phyloP scores from a whole-genome alignment of 108 stramenopile genomes.

The Cylindrotheca closterium region DNA sequence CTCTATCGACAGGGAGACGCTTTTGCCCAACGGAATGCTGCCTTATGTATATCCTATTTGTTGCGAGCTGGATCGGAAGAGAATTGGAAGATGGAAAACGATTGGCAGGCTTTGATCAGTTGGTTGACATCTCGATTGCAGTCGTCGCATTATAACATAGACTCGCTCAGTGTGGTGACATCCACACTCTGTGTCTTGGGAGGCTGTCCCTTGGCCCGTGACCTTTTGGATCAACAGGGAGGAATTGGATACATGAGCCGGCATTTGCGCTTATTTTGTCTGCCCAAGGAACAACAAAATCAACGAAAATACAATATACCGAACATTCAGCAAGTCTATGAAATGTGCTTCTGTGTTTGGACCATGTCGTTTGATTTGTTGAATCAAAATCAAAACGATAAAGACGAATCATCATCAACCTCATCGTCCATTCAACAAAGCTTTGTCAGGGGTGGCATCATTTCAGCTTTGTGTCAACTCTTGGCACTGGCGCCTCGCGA shows the following conservation, averaged over 20 bases:
- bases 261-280: slow-evolving; percentile 35
- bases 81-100: slow-evolving; percentile 23
- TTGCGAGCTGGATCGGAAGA: slow-evolving; percentile 50
- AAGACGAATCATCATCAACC: too few species aligned
- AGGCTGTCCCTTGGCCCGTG: slow-evolving; percentile 52
- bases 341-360: slow-evolving; percentile 91
- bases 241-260: slow-evolving; percentile 74
- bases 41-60: slow-evolving; percentile 65
- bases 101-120: slow-evolving; percentile 57
- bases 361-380: slow-evolving; percentile 78
- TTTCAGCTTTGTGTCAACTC: slow-evolving; percentile 63
- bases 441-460: slow-evolving; percentile 58
- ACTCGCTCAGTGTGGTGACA: slow-evolving; percentile 61
- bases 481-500: slow-evolving; percentile 79
- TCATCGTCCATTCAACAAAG: slow-evolving; percentile 30
- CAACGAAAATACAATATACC: not conserved
- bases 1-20: slow-evolving; percentile 62
- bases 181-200: slow-evolving; percentile 61
- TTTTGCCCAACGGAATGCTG: slow-evolving; percentile 67
- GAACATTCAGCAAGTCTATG: slow-evolving; percentile 88
- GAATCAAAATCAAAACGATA: too few species aligned
- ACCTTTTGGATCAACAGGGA: slow-evolving; percentile 56
- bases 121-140: slow-evolving; percentile 76
- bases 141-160: slow-evolving; percentile 35
- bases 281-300: slow-evolving; percentile 7